phyloP scores from a whole-genome alignment of 345 rosid genomes.

The Gossypium rotundifolium region DNA sequence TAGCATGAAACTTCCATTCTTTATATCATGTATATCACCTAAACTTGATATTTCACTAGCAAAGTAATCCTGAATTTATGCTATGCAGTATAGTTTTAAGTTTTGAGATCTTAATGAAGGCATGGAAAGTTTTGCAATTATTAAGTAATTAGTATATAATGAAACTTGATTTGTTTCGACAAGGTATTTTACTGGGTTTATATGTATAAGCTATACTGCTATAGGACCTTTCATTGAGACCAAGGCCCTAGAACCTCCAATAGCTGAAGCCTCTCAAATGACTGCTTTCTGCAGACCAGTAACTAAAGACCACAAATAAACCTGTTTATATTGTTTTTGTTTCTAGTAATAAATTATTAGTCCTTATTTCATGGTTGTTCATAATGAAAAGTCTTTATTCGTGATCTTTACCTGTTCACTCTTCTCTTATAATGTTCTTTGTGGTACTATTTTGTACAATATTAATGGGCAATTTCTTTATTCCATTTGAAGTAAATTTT shows the following conservation, averaged over 20 bases:
- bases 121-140: neutral
- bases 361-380: neutral
- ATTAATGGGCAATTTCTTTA: neutral
- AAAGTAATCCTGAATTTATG: neutral
- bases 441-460: neutral
- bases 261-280: constrained; percentile 1
- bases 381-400: neutral
- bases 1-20: neutral
- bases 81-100: neutral
- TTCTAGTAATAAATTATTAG: neutral
- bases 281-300: neutral
- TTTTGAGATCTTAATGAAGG: neutral
- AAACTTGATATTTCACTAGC: neutral
- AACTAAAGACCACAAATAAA: neutral
- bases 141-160: neutral
- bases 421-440: neutral
- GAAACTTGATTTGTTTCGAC: neutral
- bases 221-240: neutral
- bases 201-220: neutral
- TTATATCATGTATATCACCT: neutral
- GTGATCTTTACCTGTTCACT: neutral
- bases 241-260: neutral
- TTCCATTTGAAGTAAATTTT: neutral
- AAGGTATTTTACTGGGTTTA: neutral
- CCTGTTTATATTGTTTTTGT: neutral